phyloP scores from a whole-genome alignment of 805 yeast species.

The Yarrowia phangngaensis region DNA sequence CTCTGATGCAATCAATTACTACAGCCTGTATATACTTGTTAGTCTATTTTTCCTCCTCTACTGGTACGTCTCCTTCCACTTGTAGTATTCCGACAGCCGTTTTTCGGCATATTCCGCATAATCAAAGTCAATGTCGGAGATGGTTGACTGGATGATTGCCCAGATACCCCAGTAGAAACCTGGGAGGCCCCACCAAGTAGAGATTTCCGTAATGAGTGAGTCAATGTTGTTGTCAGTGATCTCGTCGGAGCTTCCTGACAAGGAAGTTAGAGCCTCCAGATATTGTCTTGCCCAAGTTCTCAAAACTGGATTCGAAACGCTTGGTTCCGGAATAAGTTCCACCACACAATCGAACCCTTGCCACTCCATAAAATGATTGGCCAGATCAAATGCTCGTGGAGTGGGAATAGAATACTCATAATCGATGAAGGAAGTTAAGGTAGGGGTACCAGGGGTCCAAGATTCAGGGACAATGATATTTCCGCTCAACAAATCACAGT shows the following conservation, averaged over 20 bases:
- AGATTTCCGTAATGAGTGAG: constrained; percentile 52
- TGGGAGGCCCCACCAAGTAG: constrained; percentile 67
- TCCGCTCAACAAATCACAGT: constrained; percentile 71
- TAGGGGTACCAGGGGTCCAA: constrained; percentile 10
- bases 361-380: constrained; percentile 96
- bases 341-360: constrained; percentile 74
- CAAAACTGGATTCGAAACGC: constrained; percentile 44
- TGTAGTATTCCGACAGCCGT: constrained; percentile 64
- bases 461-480: constrained; percentile 49
- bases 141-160: constrained; percentile 70
- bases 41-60: no score
- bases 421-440: constrained; percentile 59
- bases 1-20: no score
- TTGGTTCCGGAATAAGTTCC: constrained; percentile 54
- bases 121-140: constrained; percentile 69
- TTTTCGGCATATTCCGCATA: constrained; percentile 57
- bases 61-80: constrained; percentile 48
- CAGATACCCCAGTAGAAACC: constrained; percentile 85
- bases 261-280: constrained; percentile 39
- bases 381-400: constrained; percentile 82
- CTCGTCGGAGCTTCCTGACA: background rate
- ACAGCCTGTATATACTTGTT: no score
- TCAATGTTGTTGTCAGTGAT: constrained; percentile 40
- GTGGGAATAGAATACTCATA: constrained; percentile 94
- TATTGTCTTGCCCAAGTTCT: constrained; percentile 59